phyloP scores from a whole-genome alignment of 2,329 filamentous ascomycete species.

The Ceratocystis diversiconidia region DNA sequence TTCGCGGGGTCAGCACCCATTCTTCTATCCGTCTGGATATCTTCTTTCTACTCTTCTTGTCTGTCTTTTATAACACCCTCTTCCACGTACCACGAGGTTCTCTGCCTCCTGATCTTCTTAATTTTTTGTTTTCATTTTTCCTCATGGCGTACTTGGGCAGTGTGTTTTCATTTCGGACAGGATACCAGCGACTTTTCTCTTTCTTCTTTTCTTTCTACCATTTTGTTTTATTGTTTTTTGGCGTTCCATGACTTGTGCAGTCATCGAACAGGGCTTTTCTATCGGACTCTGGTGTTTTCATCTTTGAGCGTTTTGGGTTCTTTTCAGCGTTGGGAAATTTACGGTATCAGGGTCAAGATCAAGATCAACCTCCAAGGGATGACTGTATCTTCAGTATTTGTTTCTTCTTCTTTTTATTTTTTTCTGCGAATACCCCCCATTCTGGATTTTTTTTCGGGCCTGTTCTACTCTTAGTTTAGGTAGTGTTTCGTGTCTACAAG shows the following conservation, averaged over 20 bases:
- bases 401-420: background rate
- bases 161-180: slow-evolving; percentile 4
- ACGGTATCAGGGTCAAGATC: slow-evolving; percentile 2
- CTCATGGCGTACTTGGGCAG: slow-evolving; percentile 8
- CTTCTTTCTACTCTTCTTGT: background rate
- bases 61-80: slow-evolving; percentile 10
- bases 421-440: slow-evolving; percentile 9
- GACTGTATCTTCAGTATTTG: slow-evolving; percentile 2
- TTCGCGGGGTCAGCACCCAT: background rate
- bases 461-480: slow-evolving; percentile 1
- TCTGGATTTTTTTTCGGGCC: background rate
- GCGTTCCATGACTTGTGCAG: background rate
- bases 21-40: background rate
- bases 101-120: background rate
- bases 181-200: slow-evolving; percentile 1
- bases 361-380: background rate
- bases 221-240: background rate
- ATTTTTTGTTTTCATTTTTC: background rate
- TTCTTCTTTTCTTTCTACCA: background rate
- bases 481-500: slow-evolving; percentile 10
- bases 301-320: slow-evolving; percentile 1
- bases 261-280: background rate
- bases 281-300: slow-evolving; percentile 6
- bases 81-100: background rate
- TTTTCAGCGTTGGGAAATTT: slow-evolving; percentile 7